Percentiles rank a stretch among this genome's conserved stretches.
phyloP scores from a whole-genome alignment of 2,329 filamentous ascomycete genomes.

The Penicillium paneum region DNA sequence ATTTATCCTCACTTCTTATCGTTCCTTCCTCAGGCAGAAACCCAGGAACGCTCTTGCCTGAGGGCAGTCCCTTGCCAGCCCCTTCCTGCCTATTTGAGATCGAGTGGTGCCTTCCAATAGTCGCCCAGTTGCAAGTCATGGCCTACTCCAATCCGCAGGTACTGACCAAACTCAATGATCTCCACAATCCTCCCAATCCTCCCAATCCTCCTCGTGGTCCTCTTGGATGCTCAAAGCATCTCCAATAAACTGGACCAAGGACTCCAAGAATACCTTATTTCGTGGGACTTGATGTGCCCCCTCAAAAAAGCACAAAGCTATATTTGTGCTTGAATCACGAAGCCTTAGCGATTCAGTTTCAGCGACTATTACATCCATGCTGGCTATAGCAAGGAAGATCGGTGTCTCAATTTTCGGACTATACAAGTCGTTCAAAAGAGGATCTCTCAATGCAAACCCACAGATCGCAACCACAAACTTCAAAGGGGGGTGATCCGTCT shows the following conservation, averaged over 20 bases:
- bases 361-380: background rate
- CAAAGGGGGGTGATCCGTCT: background rate
- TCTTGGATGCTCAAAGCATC: background rate
- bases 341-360: background rate
- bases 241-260: background rate
- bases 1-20: too few relatives aligned
- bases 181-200: background rate
- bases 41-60: too few relatives aligned
- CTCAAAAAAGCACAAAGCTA: background rate
- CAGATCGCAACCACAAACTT: background rate
- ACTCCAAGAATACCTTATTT: background rate
- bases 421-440: background rate
- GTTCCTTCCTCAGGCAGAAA: too few relatives aligned
- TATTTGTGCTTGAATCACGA: background rate
- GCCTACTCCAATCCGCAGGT: background rate
- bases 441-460: background rate
- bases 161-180: background rate
- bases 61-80: too few relatives aligned
- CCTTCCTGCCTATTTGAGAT: too few relatives aligned
- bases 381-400: background rate
- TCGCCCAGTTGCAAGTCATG: too few relatives aligned
- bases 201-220: background rate
- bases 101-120: too few relatives aligned
- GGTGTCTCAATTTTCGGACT: background rate
- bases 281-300: background rate